phyloP scores from a whole-genome alignment of 2,329 filamentous ascomycete species.

The Byssoonygena ceratinophila region DNA sequence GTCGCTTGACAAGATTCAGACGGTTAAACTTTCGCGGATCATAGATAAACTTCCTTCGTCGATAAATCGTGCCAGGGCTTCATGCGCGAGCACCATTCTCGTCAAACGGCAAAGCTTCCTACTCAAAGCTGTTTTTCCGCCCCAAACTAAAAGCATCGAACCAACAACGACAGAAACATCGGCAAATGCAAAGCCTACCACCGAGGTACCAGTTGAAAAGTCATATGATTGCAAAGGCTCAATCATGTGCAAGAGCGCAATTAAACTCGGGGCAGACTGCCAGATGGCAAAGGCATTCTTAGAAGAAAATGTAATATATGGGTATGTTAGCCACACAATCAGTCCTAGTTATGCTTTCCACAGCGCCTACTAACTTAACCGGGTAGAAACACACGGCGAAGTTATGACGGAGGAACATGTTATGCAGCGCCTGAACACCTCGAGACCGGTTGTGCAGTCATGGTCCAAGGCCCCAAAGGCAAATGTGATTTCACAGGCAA shows the following conservation, averaged over 20 bases:
- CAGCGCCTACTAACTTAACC: neutral
- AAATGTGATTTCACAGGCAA: neutral
- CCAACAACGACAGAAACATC: neutral
- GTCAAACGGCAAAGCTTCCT: neutral
- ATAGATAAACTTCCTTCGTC: too few species aligned
- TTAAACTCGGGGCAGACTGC: neutral
- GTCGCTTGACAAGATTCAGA: neutral
- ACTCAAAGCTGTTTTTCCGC: neutral
- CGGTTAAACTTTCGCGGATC: neutral
- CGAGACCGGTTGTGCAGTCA: neutral
- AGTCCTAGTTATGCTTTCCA: neutral
- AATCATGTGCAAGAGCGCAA: neutral
- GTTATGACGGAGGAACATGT: neutral
- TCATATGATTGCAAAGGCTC: neutral
- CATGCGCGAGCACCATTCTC: neutral
- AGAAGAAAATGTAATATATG: neutral
- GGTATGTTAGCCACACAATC: neutral
- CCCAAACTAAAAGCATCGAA: neutral
- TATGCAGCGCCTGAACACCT: neutral
- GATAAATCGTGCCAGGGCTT: neutral
- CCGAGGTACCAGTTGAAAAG: neutral
- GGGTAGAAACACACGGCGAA: neutral
- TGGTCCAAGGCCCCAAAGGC: neutral
- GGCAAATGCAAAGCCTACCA: neutral
- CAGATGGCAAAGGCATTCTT: neutral